These are phyloP conservation scores for Daedaleopsis nitida DNA, from an alignment of 768 basidiomycete species.

Conservation along the genomic window DNA sequence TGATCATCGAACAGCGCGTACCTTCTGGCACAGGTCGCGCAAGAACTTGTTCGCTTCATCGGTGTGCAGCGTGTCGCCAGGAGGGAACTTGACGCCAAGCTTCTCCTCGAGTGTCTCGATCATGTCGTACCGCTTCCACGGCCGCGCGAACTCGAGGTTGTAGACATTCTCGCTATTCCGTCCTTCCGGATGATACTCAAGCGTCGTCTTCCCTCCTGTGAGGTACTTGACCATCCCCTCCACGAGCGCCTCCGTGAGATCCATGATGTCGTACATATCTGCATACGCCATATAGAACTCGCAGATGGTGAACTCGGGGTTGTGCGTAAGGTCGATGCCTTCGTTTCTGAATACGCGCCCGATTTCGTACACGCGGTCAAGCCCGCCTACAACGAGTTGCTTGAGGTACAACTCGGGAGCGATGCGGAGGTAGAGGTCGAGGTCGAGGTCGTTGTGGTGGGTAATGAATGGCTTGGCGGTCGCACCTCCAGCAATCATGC, in stretches of 20 bases:
- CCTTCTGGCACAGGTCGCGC: slow-evolving; percentile 82
- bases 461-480: slow-evolving; percentile 99
- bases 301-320: slow-evolving; percentile 99
- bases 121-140: slow-evolving; percentile 99
- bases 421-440: slow-evolving; percentile 95
- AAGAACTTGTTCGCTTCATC: slow-evolving; percentile 88
- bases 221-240: slow-evolving; percentile 90
- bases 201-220: slow-evolving; percentile 75
- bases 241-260: slow-evolving; percentile 88
- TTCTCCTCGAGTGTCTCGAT: slow-evolving; percentile 95
- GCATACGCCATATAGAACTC: slow-evolving; percentile 99
- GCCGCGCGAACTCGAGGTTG: slow-evolving; percentile 84
- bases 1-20: slow-evolving; percentile 30
- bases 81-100: slow-evolving; percentile 88
- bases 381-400: slow-evolving; percentile 93
- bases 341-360: slow-evolving; percentile 98
- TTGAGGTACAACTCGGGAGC: slow-evolving; percentile 99
- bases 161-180: slow-evolving; percentile 77
- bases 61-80: slow-evolving; percentile 87
- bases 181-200: slow-evolving; percentile 92
- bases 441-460: slow-evolving; percentile 96
- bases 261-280: slow-evolving; percentile 99
- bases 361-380: slow-evolving; percentile 98
- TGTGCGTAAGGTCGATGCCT: slow-evolving; percentile 98
- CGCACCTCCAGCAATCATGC: slow-evolving; percentile 93